phyloP scores from a whole-genome alignment of 2,329 filamentous ascomycete genomes.

The Botryotinia narcissicola region DNA sequence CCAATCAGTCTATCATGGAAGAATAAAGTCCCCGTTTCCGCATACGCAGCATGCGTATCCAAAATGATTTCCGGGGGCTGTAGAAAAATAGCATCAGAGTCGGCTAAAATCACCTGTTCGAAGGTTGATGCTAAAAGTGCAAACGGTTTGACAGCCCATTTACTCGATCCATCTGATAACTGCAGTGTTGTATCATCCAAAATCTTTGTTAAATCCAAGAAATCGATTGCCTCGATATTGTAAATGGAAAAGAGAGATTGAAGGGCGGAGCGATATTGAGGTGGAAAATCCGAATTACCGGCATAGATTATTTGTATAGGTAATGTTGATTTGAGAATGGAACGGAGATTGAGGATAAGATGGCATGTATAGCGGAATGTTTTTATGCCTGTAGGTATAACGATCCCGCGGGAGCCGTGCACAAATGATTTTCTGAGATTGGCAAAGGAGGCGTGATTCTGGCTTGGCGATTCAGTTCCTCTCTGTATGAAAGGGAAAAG shows the following conservation, averaged over 20 bases:
- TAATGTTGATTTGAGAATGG: background rate
- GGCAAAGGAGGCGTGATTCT: background rate
- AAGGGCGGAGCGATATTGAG: background rate
- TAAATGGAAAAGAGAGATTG: background rate
- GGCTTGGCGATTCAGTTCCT: no score
- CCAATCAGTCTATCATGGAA: conserved; percentile 44
- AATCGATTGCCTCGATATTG: conserved; percentile 9
- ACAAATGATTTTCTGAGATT: background rate
- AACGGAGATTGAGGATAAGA: background rate
- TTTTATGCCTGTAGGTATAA: conserved; percentile 1
- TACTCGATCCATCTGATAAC: background rate
- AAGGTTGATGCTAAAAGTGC: background rate
- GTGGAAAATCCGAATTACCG: background rate
- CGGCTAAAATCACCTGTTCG: background rate
- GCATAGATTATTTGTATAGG: conserved; percentile 8
- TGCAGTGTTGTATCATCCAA: conserved; percentile 15
- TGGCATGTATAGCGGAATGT: conserved; percentile 11
- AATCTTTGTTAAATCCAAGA: conserved; percentile 16
- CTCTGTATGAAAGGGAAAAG: background rate
- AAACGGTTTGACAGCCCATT: conserved; percentile 42
- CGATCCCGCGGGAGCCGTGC: conserved; percentile 1
- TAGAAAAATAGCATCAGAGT: background rate
- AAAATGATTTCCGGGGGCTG: conserved; percentile 30
- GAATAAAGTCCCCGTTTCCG: conserved; percentile 39
- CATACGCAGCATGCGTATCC: conserved; percentile 38